A percentile compares a stretch with the other conserved stretches of the same genome.
Conservation (phyloP, 2,329 filamentous ascomycete genomes). For the Exophiala oligosperma region DNA sequence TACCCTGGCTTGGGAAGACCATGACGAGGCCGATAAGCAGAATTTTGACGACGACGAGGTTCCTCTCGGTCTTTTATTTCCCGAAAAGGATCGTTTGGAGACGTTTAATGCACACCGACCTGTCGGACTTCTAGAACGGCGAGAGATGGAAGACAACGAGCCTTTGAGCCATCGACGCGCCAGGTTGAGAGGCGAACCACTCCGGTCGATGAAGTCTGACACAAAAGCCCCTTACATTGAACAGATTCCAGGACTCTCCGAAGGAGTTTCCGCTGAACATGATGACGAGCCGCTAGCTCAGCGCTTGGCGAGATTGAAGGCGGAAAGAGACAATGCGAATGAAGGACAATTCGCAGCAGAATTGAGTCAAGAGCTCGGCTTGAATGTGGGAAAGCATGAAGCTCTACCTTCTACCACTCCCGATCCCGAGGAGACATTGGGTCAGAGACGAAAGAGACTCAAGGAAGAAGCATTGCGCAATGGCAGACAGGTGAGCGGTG, state of each 20-base stretch:
- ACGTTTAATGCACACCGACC: constrained; percentile 36
- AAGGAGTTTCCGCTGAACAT: constrained; percentile 30
- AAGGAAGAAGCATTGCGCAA: constrained; percentile 39
- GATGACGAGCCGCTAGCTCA: constrained; percentile 49
- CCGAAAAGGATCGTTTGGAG: constrained; percentile 44
- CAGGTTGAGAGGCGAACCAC: constrained; percentile 65
- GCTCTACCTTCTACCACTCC: constrained; percentile 26
- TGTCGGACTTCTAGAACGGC: constrained; percentile 59
- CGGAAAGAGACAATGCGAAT: constrained; percentile 34
- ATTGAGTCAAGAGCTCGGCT: constrained; percentile 43
- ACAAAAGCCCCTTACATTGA: constrained; percentile 34
- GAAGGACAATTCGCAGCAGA: constrained; percentile 45
- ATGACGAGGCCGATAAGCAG: constrained; percentile 48
- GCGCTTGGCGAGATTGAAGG: constrained; percentile 42
- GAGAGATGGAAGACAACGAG: constrained; percentile 89
- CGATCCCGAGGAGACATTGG: constrained; percentile 47
- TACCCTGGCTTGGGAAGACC: constrained; percentile 87
- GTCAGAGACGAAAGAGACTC: constrained; percentile 46
- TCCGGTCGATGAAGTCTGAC: constrained; percentile 34
- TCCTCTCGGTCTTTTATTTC: constrained; percentile 78
- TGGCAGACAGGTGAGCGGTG: constrained; percentile 4
- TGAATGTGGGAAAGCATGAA: constrained; percentile 25
- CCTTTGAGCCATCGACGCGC: constrained; percentile 76
- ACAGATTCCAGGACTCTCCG: constrained; percentile 29
- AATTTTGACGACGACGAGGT: constrained; percentile 77